phyloP scores from a whole-genome alignment of 306 rosid genomes.

The Prosopis cineraria region DNA sequence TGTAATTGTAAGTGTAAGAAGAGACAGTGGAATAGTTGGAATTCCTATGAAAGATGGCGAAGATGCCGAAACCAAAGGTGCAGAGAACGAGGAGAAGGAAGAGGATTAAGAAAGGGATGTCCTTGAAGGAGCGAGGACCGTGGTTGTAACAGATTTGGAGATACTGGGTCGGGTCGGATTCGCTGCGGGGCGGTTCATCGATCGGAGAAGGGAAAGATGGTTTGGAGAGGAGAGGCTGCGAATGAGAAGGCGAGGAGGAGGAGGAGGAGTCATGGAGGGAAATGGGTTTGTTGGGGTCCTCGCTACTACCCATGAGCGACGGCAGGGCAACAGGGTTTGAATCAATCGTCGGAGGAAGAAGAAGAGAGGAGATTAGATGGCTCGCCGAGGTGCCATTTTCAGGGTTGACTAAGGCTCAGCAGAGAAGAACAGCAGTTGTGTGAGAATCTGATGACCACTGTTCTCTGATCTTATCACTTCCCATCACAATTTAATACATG shows the following conservation, averaged over 20 bases:
- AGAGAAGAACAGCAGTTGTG: background rate
- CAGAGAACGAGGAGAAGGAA: constrained; percentile 63
- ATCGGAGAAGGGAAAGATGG: constrained; percentile 34
- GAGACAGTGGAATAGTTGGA: constrained; percentile 48
- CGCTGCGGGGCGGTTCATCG: constrained; percentile 40
- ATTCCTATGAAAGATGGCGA: constrained; percentile 65
- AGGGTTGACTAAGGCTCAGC: background rate
- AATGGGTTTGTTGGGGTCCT: constrained; percentile 52
- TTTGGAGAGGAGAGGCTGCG: constrained; percentile 62
- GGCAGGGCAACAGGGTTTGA: constrained; percentile 1
- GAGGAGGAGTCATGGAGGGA: constrained; percentile 42
- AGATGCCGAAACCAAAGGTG: constrained; percentile 78
- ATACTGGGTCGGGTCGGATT: constrained; percentile 64
- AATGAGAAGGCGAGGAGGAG: constrained; percentile 32
- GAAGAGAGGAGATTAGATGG: background rate
- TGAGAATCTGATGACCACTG: background rate
- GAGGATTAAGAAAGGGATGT: constrained; percentile 70
- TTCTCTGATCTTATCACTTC: constrained; percentile 8
- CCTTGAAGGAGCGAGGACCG: constrained; percentile 68
- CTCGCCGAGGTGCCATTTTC: background rate
- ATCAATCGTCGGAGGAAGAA: constrained; percentile 27
- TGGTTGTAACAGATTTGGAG: constrained; percentile 77
- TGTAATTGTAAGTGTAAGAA: constrained; percentile 54
- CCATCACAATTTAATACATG: background rate
- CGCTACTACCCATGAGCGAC: constrained; percentile 57